phyloP scores from a whole-genome alignment of 208 protist genomes.

The Leptomonas seymouri region DNA sequence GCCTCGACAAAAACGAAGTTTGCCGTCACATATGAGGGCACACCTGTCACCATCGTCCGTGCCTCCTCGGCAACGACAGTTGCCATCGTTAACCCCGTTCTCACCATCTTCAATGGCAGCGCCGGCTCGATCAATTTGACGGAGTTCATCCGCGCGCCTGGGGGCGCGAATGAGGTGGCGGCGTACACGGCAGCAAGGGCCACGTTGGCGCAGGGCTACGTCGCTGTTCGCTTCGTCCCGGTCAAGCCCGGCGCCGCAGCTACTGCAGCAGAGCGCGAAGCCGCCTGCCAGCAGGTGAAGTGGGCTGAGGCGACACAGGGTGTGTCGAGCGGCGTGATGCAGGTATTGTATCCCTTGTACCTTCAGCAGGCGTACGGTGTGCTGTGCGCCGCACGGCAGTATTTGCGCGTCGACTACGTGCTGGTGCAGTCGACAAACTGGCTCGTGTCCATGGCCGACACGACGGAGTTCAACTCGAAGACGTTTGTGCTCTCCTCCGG shows the following conservation, averaged over 20 bases:
- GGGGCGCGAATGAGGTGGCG: slow-evolving; percentile 14
- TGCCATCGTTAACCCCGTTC: background rate
- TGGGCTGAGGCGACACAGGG: slow-evolving; percentile 30
- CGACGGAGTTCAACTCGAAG: slow-evolving; percentile 18
- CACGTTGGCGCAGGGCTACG: slow-evolving; percentile 25
- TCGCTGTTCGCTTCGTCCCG: slow-evolving; percentile 30
- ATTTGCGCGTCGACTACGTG: slow-evolving; percentile 68
- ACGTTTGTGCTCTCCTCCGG: slow-evolving; percentile 43
- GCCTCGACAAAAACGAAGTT: slow-evolving; percentile 29
- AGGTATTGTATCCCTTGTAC: slow-evolving; percentile 37
- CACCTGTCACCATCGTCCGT: slow-evolving; percentile 16
- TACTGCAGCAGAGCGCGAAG: slow-evolving; percentile 31
- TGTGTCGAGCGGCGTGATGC: slow-evolving; percentile 34
- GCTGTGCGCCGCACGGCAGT: slow-evolving; percentile 45
- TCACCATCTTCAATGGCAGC: slow-evolving; percentile 64
- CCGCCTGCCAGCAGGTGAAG: slow-evolving; percentile 15
- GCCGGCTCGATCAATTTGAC: slow-evolving; percentile 33
- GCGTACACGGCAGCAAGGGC: slow-evolving; percentile 24
- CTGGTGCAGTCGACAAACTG: slow-evolving; percentile 40
- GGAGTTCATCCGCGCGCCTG: slow-evolving; percentile 33
- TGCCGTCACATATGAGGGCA: slow-evolving; percentile 14
- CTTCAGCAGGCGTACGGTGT: slow-evolving; percentile 46
- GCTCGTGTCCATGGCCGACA: slow-evolving; percentile 43
- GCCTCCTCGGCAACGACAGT: background rate
- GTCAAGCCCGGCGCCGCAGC: slow-evolving; percentile 26